Percentiles rank a stretch among this genome's conserved stretches.
These are phyloP conservation scores for Phytophthora lateralis DNA, from an alignment of 352 stramenopile genomes.

Conservation along the genomic window DNA sequence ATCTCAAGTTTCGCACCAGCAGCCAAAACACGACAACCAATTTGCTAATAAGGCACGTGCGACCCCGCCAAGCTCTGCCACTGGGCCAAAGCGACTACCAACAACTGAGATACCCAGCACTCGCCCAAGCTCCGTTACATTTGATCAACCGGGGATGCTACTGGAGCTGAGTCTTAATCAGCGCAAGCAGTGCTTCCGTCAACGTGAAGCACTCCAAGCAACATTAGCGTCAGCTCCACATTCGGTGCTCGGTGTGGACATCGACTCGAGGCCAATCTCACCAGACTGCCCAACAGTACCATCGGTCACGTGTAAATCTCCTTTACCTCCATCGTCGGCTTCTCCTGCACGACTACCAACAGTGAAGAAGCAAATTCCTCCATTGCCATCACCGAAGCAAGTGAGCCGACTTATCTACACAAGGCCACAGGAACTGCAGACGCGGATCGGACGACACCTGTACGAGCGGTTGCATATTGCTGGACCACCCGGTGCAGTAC, in stretches of 20 bases:
- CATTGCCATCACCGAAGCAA: slow-evolving; percentile 60
- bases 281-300: slow-evolving; percentile 13
- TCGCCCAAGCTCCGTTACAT: slow-evolving; percentile 58
- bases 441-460: slow-evolving; percentile 59
- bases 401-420: slow-evolving; percentile 70
- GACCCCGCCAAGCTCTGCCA: slow-evolving; percentile 23
- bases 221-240: slow-evolving; percentile 47
- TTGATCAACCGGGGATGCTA: slow-evolving; percentile 68
- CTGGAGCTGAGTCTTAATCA: slow-evolving; percentile 75
- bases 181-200: slow-evolving; percentile 59
- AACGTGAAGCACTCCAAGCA: slow-evolving; percentile 50
- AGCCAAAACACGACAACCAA: slow-evolving; percentile 15
- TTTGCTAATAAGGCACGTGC: slow-evolving; percentile 8
- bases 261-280: slow-evolving; percentile 27
- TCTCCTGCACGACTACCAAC: slow-evolving; percentile 7
- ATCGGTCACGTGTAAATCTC: slow-evolving; percentile 17
- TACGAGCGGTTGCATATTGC: slow-evolving; percentile 55
- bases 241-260: slow-evolving; percentile 66
- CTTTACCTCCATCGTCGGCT: slow-evolving; percentile 3
- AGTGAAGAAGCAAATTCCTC: slow-evolving; percentile 49
- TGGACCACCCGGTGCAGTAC: slow-evolving; percentile 45
- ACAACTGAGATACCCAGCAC: slow-evolving; percentile 32
- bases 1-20: slow-evolving; percentile 3
- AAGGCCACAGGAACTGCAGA: slow-evolving; percentile 70
- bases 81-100: slow-evolving; percentile 20